Conservation (phyloP, 1,139 yeast species). For the Blastobotrys malaysiensis region DNA sequence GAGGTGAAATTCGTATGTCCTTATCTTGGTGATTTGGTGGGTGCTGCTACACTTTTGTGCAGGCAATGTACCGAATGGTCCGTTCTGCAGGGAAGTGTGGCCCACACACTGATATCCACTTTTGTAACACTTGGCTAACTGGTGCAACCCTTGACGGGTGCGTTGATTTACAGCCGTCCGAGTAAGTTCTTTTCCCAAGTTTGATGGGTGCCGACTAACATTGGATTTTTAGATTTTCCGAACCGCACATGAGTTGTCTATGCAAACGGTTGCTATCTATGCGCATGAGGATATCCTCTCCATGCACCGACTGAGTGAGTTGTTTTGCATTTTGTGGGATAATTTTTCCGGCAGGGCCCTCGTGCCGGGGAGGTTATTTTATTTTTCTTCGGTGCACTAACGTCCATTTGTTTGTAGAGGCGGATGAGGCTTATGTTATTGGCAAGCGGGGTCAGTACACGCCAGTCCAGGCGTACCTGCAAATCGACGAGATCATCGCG, state of each 20-base stretch:
- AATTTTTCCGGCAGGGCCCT: neutral
- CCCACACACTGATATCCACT: neutral
- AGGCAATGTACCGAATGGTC: neutral
- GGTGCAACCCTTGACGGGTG: neutral
- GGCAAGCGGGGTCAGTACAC: conserved; percentile 86
- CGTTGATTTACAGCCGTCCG: conserved; percentile 20
- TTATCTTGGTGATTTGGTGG: neutral
- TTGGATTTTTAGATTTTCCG: conserved; percentile 46
- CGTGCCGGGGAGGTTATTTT: neutral
- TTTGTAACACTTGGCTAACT: conserved; percentile 2
- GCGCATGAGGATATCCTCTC: conserved; percentile 94
- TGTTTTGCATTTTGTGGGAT: conserved; percentile 1
- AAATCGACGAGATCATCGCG: conserved; percentile 87
- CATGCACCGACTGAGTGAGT: conserved; percentile 70
- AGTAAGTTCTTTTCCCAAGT: conserved; percentile 14
- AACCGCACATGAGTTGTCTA: conserved; percentile 94
- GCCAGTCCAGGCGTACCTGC: conserved; percentile 95
- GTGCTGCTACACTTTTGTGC: neutral
- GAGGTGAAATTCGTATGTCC: conserved; percentile 75
- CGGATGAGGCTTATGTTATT: conserved; percentile 50
- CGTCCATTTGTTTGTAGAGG: conserved; percentile 24
- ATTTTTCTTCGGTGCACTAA: conserved; percentile 3
- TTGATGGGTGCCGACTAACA: neutral
- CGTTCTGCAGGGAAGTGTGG: neutral
- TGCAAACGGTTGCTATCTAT: conserved; percentile 96